Conservation (phyloP, 164 flowering plant genomes). For the Paratinospora sagittata region DNA sequence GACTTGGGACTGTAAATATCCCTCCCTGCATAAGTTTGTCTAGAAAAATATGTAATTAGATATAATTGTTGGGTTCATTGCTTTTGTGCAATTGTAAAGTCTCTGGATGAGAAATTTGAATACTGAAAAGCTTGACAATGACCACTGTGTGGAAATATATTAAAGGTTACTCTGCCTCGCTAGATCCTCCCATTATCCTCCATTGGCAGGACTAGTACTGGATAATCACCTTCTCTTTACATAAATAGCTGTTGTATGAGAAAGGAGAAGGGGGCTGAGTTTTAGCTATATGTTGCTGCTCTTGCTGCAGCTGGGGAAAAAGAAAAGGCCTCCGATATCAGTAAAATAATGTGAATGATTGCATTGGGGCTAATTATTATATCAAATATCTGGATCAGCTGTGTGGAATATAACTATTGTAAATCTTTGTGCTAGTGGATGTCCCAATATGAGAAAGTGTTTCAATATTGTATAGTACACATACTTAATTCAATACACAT, state of each 20-base stretch:
- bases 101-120: neutral
- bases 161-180: neutral
- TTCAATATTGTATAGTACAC: neutral
- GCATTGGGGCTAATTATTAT: neutral
- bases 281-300: no score
- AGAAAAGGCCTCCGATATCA: no score
- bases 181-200: neutral
- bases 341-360: neutral
- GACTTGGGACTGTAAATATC: neutral
- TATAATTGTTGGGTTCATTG: neutral
- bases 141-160: neutral
- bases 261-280: no score
- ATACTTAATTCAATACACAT: no score
- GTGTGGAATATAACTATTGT: neutral
- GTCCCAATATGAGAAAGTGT: neutral
- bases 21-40: neutral
- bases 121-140: neutral
- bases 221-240: neutral
- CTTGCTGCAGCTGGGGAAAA: no score
- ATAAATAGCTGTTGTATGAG: no score
- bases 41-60: neutral
- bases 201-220: neutral
- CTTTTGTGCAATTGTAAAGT: neutral
- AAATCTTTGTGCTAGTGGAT: neutral
- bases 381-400: neutral